These are phyloP conservation scores for Coemansia sp. DNA, from an alignment of 192 early-diverging fungal genomes.

Conservation along the genomic window DNA sequence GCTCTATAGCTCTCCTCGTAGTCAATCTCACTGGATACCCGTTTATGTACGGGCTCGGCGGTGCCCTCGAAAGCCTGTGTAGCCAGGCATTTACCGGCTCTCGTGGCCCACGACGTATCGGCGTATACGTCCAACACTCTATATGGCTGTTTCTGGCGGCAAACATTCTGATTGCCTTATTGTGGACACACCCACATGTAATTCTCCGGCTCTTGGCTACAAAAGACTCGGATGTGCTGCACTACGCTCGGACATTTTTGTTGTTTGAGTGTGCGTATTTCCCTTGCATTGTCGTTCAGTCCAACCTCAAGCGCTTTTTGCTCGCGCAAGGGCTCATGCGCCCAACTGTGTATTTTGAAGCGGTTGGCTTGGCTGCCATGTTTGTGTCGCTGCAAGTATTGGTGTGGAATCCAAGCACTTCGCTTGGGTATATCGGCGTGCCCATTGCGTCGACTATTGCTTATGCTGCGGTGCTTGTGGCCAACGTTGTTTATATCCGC, in stretches of 20 bases:
- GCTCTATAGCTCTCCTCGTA: constrained; percentile 69
- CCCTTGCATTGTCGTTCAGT: constrained; percentile 76
- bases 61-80: constrained; percentile 76
- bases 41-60: constrained; percentile 68
- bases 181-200: constrained; percentile 51
- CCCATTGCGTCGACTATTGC: constrained; percentile 67
- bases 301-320: constrained; percentile 79
- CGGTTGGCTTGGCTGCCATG: constrained; percentile 70
- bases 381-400: constrained; percentile 72
- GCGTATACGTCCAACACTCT: constrained; percentile 74
- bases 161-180: constrained; percentile 19
- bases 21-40: constrained; percentile 76
- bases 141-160: constrained; percentile 69
- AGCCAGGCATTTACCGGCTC: constrained; percentile 72
- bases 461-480: constrained; percentile 59
- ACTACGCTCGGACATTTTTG: constrained; percentile 67
- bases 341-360: constrained; percentile 71
- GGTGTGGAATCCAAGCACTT: constrained; percentile 58
- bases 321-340: constrained; percentile 92
- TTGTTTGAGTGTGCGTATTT: constrained; percentile 69
- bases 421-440: constrained; percentile 69
- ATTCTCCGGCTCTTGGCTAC: constrained; percentile 64
- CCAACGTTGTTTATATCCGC: constrained; percentile 60
- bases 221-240: constrained; percentile 73
- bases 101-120: constrained; percentile 57